Base-by-base conservation (phyloP, 768 basidiomycete species). In the Naganishia vishniacii region DNA sequence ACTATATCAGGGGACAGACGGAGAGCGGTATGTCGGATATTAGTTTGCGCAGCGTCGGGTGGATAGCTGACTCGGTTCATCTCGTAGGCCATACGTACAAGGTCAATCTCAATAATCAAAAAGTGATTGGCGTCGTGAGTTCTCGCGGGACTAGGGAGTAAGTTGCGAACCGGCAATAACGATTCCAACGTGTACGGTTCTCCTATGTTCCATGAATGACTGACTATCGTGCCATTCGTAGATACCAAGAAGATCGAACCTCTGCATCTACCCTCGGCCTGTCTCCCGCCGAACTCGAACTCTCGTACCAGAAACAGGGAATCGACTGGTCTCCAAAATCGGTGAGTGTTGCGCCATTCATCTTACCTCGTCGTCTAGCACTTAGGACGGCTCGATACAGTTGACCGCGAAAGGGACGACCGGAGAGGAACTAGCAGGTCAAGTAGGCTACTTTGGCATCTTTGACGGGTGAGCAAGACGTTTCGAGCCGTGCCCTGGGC, bases 401-500 rank as follows among this genome's bases (percentile, higher is more conserved):
- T 48, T 34, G 32, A 29, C 8, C 26, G n/a, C 4, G 46, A 25
- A 9, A 81, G n/a, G n/a, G n/a, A n/a, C 70, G 7, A 71, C 68
- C 3, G 58, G 80, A 1, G 80, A 85, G 34, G 78, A 81, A 6
- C 79, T 89, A 23, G 82, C 88, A 1, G 79, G 84, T 29, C 90
- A 95, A 75, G 88, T 86, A 7, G 82, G 90, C 5, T 91, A 89
- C 69, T 84, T 91, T 40, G 92, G 91, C 31, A 86, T 95, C 62
- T 95, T 91, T 74, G 92, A 95, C 64, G 92, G 92, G 89, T 89
- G 70, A 62, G 82, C 75, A n/a, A n/a, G n/a, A n/a, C n/a, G n/a
- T n/a, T n/a, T n/a, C n/a, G n/a, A n/a, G n/a, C n/a, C n/a, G n/a
- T n/a, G n/a, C n/a, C n/a, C n/a, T 58, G 31, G 37, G 11, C 11